phyloP scores from a whole-genome alignment of 768 basidiomycete species.

The Lactifluus volemus region DNA sequence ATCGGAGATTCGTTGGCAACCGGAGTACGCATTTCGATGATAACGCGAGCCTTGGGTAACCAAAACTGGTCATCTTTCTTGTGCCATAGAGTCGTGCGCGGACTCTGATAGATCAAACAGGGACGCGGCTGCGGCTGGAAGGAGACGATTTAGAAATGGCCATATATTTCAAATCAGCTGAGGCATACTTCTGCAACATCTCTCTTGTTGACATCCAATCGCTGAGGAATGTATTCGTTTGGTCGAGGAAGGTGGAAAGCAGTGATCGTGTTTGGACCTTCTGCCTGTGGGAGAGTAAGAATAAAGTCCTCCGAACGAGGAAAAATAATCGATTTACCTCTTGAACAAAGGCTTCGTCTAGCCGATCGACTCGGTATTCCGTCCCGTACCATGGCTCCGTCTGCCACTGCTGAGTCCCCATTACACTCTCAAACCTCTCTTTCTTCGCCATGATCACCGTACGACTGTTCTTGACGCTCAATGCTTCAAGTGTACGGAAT shows the following conservation, averaged over 20 bases:
- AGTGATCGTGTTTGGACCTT: constrained; percentile 49
- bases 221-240: constrained; percentile 86
- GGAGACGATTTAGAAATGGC: not conserved
- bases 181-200: constrained; percentile 50
- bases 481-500: constrained; percentile 48
- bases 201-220: constrained; percentile 75
- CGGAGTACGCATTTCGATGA: constrained; percentile 68
- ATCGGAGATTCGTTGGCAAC: constrained; percentile 54
- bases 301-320: not conserved
- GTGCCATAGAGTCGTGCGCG: constrained; percentile 76
- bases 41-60: constrained; percentile 79
- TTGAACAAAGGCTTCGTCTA: constrained; percentile 53
- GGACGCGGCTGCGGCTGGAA: constrained; percentile 67
- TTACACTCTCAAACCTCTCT: constrained; percentile 47
- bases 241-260: constrained; percentile 74
- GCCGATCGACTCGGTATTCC: constrained; percentile 65
- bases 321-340: constrained; percentile 30
- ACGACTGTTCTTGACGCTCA: constrained; percentile 52
- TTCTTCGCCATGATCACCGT: constrained; percentile 75
- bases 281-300: constrained; percentile 37
- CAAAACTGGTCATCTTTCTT: constrained; percentile 98
- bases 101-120: constrained; percentile 61
- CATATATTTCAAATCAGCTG: not conserved
- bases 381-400: constrained; percentile 93
- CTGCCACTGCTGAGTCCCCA: constrained; percentile 43